Base-by-base conservation (phyloP, 2,329 filamentous ascomycete species). In the Phialophora expanda region DNA sequence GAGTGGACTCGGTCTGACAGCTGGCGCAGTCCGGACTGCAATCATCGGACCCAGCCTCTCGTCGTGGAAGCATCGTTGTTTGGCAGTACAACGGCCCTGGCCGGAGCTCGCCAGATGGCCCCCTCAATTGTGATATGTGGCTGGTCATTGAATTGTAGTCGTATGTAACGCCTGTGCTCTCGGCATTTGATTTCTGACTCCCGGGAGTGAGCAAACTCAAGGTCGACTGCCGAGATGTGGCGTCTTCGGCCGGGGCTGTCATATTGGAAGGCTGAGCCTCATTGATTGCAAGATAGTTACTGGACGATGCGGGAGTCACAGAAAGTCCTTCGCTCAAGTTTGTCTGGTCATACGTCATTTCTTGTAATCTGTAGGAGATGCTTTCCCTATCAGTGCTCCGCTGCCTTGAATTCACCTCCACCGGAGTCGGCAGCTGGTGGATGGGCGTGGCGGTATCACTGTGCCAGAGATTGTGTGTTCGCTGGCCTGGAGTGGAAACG, bases 311-410 rank as follows among this genome's bases (percentile, higher is more conserved):
- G 4, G 53, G 34, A 9, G 59, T 60, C 20, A 58, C n/a, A 62
- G 72, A 30, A 66, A 68, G 22, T 56, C 20, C 38, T 20, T 71
- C 70, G 1, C 71, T 64, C 62, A 76, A 67, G 4, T 74, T 70
- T n/a, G 76, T 60, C 41, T 73, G 74, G 2, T 71, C 68, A 64
- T 78, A 76, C 28, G 75, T 46, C 51, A 77, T 67, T 5, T 78
- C 76, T 24, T 75, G 69, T 12, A 71, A 58, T 58, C 54, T 66
- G 24, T 70, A 69, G 17, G 73, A 71, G 44, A 66, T 62, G 20
- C 58, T 60, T 51, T 68, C 74, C 34, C 64, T 69, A 34, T 71
- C 69, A 24, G 67, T 72, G 30, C 56, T 62, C 28, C 26, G 72
- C 72, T 32, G 61, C 56, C 24, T 59, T 69, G 64, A 51, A 20